These are phyloP conservation scores for Syzygium grande DNA, from an alignment of 345 rosid genomes.

Conservation along the genomic window DNA sequence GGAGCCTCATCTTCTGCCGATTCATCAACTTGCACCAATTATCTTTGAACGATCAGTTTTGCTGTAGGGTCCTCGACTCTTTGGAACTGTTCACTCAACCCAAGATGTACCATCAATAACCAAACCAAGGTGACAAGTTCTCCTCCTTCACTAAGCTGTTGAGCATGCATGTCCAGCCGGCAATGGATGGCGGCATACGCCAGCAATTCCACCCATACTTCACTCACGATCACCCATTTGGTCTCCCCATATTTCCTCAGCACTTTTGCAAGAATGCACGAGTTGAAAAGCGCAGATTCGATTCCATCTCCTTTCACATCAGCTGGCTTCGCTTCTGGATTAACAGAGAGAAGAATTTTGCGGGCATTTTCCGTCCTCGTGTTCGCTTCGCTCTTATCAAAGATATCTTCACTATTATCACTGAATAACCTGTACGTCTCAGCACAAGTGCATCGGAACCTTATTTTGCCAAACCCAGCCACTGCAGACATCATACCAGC, in stretches of 20 bases:
- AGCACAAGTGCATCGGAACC: not conserved
- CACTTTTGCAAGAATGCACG: not conserved
- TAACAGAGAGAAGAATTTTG: not conserved
- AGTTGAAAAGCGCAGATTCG: not conserved
- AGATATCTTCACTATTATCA: not conserved
- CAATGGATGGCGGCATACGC: constrained; percentile 9
- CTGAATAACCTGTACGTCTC: not conserved
- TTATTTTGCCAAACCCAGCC: not conserved
- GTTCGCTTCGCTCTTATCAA: not conserved
- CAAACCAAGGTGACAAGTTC: constrained; percentile 24
- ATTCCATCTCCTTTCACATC: not conserved
- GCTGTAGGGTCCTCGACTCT: not conserved
- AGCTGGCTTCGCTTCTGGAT: not conserved
- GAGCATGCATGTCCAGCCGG: constrained; percentile 10
- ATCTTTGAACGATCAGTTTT: not conserved
- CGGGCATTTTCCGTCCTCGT: not conserved
- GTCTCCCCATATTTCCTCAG: not conserved
- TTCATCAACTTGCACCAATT: not conserved
- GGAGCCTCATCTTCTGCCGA: not conserved
- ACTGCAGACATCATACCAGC: not conserved
- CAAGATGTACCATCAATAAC: not conserved
- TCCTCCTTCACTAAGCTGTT: constrained; percentile 46
- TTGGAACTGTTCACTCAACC: not conserved
- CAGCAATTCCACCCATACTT: constrained; percentile 21
- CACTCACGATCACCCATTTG: constrained; percentile 6